These are phyloP conservation scores for Persicaria maculosa DNA, from an alignment of 148 eudicot species.

Conservation along the genomic window DNA sequence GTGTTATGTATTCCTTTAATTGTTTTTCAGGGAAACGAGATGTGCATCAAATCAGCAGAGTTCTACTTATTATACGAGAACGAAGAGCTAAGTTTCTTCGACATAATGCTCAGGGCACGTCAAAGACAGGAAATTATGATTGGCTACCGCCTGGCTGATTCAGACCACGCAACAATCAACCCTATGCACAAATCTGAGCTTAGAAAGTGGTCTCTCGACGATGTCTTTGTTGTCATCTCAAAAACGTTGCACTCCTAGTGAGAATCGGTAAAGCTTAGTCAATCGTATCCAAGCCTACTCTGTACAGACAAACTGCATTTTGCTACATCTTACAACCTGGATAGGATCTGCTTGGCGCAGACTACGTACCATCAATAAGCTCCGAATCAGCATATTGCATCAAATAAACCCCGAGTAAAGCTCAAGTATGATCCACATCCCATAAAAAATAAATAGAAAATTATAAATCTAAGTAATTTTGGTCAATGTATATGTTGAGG, in stretches of 20 bases:
- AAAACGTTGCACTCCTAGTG: neutral
- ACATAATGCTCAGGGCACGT: conserved; percentile 76
- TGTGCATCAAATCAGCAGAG: conserved; percentile 89
- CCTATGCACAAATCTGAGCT: conserved; percentile 44
- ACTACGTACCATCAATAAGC: too few relatives aligned
- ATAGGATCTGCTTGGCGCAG: too few relatives aligned
- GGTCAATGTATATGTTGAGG: neutral
- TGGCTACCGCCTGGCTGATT: conserved; percentile 57
- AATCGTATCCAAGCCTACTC: neutral
- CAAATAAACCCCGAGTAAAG: neutral
- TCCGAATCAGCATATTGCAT: too few relatives aligned
- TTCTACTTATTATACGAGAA: conserved; percentile 74
- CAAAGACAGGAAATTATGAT: conserved; percentile 69
- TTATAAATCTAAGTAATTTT: neutral
- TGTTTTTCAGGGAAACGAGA: conserved; percentile 75
- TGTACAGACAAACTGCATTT: neutral
- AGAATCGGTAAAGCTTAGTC: neutral
- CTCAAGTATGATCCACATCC: neutral
- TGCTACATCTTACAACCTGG: neutral
- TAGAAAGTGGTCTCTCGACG: conserved; percentile 64
- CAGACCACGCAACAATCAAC: conserved; percentile 65
- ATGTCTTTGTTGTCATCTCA: conserved; percentile 77
- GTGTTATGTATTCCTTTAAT: neutral
- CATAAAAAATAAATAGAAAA: neutral
- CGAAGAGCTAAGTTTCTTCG: conserved; percentile 71